Percentiles rank a stretch among this genome's conserved stretches.
Evolutionary conservation across 495 filamentous ascomycete species (phyloP).

Genomic region (Aspergillus heteromorphus): DNA sequence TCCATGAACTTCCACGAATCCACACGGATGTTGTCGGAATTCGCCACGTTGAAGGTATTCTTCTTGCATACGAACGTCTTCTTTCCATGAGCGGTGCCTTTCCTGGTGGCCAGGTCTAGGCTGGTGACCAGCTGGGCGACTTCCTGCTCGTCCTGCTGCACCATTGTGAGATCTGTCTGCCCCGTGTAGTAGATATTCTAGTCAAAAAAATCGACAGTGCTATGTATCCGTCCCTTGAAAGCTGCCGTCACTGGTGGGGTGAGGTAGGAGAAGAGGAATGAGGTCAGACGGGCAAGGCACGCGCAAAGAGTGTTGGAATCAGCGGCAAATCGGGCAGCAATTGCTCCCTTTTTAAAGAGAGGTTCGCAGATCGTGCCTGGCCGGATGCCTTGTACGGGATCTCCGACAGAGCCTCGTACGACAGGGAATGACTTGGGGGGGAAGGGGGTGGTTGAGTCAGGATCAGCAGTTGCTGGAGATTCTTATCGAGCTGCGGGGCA

Average conservation of each 20-base stretch:
- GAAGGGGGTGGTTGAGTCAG: constrained; percentile 6
- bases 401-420: neutral
- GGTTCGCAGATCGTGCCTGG: neutral
- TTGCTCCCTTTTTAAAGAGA: neutral
- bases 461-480: neutral
- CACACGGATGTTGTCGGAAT: constrained; percentile 56
- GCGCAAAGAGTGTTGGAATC: neutral
- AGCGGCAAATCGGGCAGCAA: too few relatives aligned
- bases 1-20: constrained; percentile 92
- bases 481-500: constrained; percentile 18
- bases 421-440: neutral
- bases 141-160: constrained; percentile 58
- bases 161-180: constrained; percentile 22
- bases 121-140: constrained; percentile 51
- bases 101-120: constrained; percentile 51
- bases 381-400: neutral
- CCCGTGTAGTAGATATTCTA: neutral
- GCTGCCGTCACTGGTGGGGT: constrained; percentile 2
- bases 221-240: too few relatives aligned
- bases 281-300: neutral
- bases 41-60: constrained; percentile 59
- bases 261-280: neutral
- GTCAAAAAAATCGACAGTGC: too few relatives aligned
- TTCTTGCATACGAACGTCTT: constrained; percentile 65
- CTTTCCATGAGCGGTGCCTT: constrained; percentile 38